Evolutionary conservation across 192 early-diverging fungal genomes (phyloP).

Genomic region (Funneliformis mosseae): DNA sequence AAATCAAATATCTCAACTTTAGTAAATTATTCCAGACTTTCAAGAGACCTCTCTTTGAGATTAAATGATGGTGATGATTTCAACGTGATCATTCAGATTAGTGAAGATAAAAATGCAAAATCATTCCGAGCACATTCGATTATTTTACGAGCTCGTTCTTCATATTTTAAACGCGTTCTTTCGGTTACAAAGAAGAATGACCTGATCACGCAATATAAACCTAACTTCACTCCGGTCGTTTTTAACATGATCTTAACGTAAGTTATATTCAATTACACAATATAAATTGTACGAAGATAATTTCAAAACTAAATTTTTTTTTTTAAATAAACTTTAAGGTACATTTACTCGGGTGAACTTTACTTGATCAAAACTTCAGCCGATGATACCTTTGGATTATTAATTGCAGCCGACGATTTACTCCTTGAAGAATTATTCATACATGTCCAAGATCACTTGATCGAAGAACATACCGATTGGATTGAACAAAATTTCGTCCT

Average conservation of each 20-base stretch:
- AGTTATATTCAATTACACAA: neutral
- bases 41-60: neutral
- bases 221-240: constrained; percentile 9
- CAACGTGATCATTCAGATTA: constrained; percentile 13
- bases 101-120: neutral
- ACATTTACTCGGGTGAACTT: constrained; percentile 21
- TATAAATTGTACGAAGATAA: no score
- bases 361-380: neutral
- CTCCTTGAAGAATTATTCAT: constrained; percentile 17
- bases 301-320: neutral
- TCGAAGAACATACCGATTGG: neutral
- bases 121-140: constrained; percentile 16
- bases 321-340: neutral
- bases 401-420: constrained; percentile 10
- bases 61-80: constrained; percentile 5
- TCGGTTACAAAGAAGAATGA: neutral
- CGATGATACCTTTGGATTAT: neutral
- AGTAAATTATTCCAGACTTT: neutral
- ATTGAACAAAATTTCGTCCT: neutral
- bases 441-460: neutral
- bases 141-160: constrained; percentile 6
- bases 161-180: neutral
- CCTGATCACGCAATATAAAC: neutral
- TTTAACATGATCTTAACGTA: constrained; percentile 20
- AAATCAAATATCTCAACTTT: no score